phyloP scores from a whole-genome alignment of 768 basidiomycete genomes.

The Obba rivulosa region DNA sequence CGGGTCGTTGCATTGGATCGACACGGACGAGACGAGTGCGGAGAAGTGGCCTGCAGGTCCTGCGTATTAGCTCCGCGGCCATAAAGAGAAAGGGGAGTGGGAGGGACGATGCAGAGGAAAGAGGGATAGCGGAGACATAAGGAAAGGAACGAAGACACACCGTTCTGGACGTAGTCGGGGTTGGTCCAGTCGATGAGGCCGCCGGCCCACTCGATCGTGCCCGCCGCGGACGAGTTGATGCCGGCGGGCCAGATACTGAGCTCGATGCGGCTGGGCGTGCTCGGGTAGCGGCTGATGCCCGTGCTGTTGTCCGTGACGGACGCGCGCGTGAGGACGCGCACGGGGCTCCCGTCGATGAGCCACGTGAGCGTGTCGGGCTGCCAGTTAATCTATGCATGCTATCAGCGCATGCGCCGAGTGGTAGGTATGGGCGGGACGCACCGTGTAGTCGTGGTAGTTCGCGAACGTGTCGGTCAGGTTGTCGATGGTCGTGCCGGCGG shows the following conservation, averaged over 20 bases:
- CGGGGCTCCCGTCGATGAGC: conserved; percentile 63
- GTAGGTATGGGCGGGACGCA: conserved; percentile 27
- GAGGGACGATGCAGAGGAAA: neutral
- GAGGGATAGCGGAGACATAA: neutral
- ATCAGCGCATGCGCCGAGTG: neutral
- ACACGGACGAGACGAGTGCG: conserved; percentile 54
- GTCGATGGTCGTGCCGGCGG: conserved; percentile 42
- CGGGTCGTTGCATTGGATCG: conserved; percentile 58
- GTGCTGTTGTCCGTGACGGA: conserved; percentile 45
- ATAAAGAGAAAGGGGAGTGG: neutral
- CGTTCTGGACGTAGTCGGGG: conserved; percentile 68
- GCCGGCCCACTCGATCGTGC: conserved; percentile 76
- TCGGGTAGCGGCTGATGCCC: conserved; percentile 65
- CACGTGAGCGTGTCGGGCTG: conserved; percentile 61
- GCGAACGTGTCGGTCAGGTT: conserved; percentile 57
- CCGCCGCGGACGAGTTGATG: conserved; percentile 49
- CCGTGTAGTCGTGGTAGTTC: conserved; percentile 75
- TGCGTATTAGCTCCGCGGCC: too few species aligned
- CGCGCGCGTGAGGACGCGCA: conserved; percentile 60
- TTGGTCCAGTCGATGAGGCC: conserved; percentile 80
- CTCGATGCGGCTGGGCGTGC: conserved; percentile 76
- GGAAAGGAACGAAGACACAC: conserved; percentile 27
- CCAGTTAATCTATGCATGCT: conserved; percentile 68
- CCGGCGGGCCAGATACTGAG: conserved; percentile 86
- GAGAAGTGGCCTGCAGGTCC: conserved; percentile 58